These are phyloP conservation scores for Gaeumannomyces tritici DNA, from an alignment of 2,329 filamentous ascomycete genomes.

Conservation along the genomic window DNA sequence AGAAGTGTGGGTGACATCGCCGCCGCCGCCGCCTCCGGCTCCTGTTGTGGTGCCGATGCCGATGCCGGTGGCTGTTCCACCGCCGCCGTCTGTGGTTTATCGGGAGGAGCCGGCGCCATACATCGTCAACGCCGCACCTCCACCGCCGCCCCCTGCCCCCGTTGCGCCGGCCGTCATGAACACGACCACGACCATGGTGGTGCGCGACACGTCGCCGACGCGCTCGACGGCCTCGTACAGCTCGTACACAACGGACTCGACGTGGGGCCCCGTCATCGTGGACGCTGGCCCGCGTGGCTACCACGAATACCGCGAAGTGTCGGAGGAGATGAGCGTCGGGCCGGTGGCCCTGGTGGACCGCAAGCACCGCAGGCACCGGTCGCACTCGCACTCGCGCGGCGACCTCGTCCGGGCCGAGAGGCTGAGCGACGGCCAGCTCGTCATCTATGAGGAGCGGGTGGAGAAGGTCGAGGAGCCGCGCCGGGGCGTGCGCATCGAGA, in stretches of 20 bases:
- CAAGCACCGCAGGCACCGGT: conserved; percentile 8
- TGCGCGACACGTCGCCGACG: conserved; percentile 40
- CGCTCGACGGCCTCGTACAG: conserved; percentile 25
- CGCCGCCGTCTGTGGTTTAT: conserved; percentile 12
- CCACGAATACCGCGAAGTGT: conserved; percentile 17
- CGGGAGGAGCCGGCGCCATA: conserved; percentile 11
- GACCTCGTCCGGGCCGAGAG: conserved; percentile 48
- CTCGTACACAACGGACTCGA: conserved; percentile 19
- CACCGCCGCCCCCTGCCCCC: conserved; percentile 19
- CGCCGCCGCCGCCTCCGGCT: neutral
- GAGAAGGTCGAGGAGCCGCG: conserved; percentile 44
- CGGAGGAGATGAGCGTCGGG: conserved; percentile 24
- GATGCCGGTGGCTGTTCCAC: neutral
- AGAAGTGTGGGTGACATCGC: conserved; percentile 17
- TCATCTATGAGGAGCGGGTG: conserved; percentile 52
- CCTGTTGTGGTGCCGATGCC: no score
- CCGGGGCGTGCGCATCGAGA: conserved; percentile 62
- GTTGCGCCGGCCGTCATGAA: conserved; percentile 29
- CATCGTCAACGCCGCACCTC: conserved; percentile 18
- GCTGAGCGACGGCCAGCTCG: conserved; percentile 49
- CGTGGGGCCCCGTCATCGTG: conserved; percentile 26
- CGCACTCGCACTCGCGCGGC: conserved; percentile 25
- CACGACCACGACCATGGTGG: conserved; percentile 23
- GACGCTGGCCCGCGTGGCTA: conserved; percentile 20
- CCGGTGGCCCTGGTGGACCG: conserved; percentile 29